Evolutionary conservation across 1,139 yeast species (phyloP), one percentile per base, ranked within the genome.

Genomic region (Saccharomycopsis crataegensis): DNA sequence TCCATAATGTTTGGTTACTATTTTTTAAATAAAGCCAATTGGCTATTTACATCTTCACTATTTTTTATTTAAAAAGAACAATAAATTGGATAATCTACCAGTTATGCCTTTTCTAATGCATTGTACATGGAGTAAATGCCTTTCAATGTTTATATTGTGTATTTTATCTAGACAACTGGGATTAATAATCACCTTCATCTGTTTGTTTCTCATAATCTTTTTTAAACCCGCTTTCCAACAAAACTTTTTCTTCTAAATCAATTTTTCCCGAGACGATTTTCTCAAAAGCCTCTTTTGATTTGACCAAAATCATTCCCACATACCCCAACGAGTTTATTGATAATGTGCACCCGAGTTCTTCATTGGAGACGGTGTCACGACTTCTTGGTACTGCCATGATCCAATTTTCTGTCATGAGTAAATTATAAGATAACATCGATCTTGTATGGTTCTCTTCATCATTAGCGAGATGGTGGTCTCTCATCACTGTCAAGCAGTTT

Each of bases 351-450:
- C 68, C 63, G 52, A 60, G 57, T 45, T 62, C 68, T 8, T 60
- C 59, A 43, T 41, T 47, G 14, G 49, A 47, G 9, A 62, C 64
- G 57, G 62, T 68, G 44, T 65, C 65, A 14, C 65, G 64, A 5
- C 83, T 74, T 62, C 98, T 78, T 32, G 98, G 98, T n/a, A 90
- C 84, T 45, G 87, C 68, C 79, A 90, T 79, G 71, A 91, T 79
- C 86, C 93, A 91, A 53, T 81, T 76, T 54, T 82, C 80, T 43
- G 96, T 89, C 76, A 91, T 79, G 49, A 89, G 69, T 43, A 91
- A 79, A 65, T 93, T 93, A 69, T 88, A 91, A 36, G 94, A 84
- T 38, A 50, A 43, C 8, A 32, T 12, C n/a, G 31, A 8, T n/a
- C 17, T 7, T n/a, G 42, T 40, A 14, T 28, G 11, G 33, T 33